Evolutionary conservation across 2,329 filamentous ascomycete species (phyloP), one percentile per base, ranked within the genome.

Genomic region (Ophiostoma sp.): DNA sequence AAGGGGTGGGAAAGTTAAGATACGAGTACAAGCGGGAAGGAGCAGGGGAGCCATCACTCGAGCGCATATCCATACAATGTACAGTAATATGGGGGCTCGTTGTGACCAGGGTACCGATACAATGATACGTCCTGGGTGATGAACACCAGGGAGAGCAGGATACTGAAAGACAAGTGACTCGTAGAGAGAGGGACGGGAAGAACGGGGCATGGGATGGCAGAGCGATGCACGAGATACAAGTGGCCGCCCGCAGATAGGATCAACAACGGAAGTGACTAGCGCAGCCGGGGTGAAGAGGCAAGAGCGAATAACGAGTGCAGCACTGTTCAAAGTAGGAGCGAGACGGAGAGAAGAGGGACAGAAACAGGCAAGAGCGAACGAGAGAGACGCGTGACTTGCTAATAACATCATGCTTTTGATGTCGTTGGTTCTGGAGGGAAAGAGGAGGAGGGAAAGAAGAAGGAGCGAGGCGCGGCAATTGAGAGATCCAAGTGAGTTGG

Each of bases 231-330:
- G 60, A 27, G 42, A 55, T 66, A 40, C 36, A 49, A 52, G 47
- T 66, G 64, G 64, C 44, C 44, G 45, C 63, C 45, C 36, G 44
- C 47, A 66, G 64, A 66, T 41, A 66, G 64, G 64, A 66, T 66
- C 64, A 66, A 52, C 64, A 44, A 16, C 47, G 38, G 40, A 66
- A 52, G 63, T 27, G 18, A 63, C 60, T 63, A 63, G 60, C 42
- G 60, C 60, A 42, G 60, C 60, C 60, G 63, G 63, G 62, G 60
- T 41, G 36, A n/a, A 27, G 41, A 45, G 41, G 62, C 40, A 63
- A 5, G 7, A 49, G 27, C 44, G 64, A 65, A 63, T 63, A 14
- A 38, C 55, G 27, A 60, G 55, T 40, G 55, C 55, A 42, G 60
- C 60, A 27, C 38, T 63, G 60, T 63, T 63, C 42, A 40, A 42